Evolutionary conservation across 495 filamentous ascomycete species (phyloP), one percentile per base, ranked within the genome.

Genomic region (Tuber umbilicatum): DNA sequence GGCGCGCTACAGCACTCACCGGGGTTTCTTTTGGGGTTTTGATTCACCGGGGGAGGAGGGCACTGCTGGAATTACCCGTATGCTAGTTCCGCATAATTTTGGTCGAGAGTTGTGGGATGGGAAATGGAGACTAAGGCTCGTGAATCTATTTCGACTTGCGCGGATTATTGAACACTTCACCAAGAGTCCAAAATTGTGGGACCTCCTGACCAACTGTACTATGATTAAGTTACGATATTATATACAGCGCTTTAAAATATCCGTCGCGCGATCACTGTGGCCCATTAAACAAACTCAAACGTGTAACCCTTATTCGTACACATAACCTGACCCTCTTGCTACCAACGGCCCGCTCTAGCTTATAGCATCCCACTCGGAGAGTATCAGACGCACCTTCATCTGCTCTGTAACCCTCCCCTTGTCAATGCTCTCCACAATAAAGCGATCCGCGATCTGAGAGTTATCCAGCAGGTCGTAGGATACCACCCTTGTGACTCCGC

Each of bases 391-490:
- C 21, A 93, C 90, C 60, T 85, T 88, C 79, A 77, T 75, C 45
- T 77, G 38, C 82, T 83, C 81, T 72, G 85, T 85, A 16, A 84
- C 85, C 27, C 81, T 83, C 68, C 88, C 85, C 39, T 87, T 85
- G 72, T 84, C 85, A 70, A 91, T 84, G 81, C 86, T 90, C 74
- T 82, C 83, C 35, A 84, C 85, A 41, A 93, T 78, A 75, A 90
- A 90, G 45, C 89, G 92, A 19, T 88, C 92, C 16, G 92, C 90
- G 68, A 97, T 87, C 86, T 99, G 79, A 55, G 92, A 89, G 80
- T 97, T 97, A 79, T 98, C 94, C 1, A 95, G 94, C 19, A 97
- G 81, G 2, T 89, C 90, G 83, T 98, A 99, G 86, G 96, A 89
- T 60, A 97, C 85, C 12, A 97, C 87, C 70, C 88, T 87, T 83